Evolutionary conservation across 306 rosid species (phyloP).

Genomic region (Canavalia ensiformis): DNA sequence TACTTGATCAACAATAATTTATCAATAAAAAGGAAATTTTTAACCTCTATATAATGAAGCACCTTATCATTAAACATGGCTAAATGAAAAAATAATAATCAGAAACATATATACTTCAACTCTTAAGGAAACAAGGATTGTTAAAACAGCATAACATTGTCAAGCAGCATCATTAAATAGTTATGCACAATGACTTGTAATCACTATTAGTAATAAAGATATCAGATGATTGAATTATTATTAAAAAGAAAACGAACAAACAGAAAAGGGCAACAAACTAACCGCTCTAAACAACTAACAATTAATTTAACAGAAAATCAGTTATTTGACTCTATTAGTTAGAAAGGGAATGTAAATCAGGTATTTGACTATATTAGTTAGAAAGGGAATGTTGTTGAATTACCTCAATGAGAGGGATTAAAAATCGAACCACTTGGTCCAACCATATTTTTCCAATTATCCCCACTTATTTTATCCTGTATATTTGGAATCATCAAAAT

Average conservation of each 20-base stretch:
- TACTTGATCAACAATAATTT: not conserved
- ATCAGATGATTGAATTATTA: no score
- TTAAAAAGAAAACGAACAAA: no score
- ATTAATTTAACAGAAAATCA: no score
- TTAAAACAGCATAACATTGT: not conserved
- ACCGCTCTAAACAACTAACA: no score
- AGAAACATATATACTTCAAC: not conserved
- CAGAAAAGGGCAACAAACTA: no score
- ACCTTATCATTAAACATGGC: not conserved
- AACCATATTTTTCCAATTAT: not conserved
- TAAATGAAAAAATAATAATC: not conserved
- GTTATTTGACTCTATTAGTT: not conserved
- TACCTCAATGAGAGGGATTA: not conserved
- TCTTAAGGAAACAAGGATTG: not conserved
- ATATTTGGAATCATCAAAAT: not conserved
- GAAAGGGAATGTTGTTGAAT: not conserved
- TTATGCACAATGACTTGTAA: not conserved
- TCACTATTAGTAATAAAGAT: not conserved
- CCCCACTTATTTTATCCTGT: not conserved
- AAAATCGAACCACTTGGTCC: not conserved
- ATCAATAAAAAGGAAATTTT: not conserved
- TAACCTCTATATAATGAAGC: not conserved
- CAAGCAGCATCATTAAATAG: not conserved
- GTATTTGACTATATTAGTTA: not conserved
- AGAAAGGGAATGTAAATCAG: not conserved